Base-by-base conservation (phyloP, 1,284 basidiomycete species). In the Pterulicium gracile region DNA sequence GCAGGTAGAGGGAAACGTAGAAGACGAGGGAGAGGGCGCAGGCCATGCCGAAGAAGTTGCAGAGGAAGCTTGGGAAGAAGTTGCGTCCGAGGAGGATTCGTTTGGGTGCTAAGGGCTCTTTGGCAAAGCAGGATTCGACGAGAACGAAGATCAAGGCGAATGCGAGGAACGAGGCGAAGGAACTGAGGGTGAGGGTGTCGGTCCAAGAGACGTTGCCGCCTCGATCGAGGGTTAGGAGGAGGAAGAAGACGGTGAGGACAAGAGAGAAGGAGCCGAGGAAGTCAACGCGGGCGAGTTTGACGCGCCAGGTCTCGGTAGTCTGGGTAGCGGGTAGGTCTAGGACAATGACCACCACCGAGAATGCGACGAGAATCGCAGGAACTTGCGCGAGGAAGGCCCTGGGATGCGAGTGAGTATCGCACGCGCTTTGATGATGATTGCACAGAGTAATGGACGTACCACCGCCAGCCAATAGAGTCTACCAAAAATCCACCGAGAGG, bases 381-480 rank as follows among this genome's bases (percentile, higher is more conserved):
- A 75, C 70, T 64, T 81, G 78, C 2, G 77, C 52, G 4, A 77
- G 59, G 63, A 81, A 81, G 0, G 73, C 67, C 75, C 73, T 76
- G 47, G 7, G 35, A 20, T 39, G 17, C 45, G 19, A n/a, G 17
- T 35, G 27, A 23, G 21, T 40, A 19, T 21, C 34, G 36, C 22
- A 17, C 15, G n/a, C n/a, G n/a, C n/a, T n/a, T n/a, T n/a, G n/a
- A 19, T 36, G n/a, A n/a, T 27, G 20, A 15, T 23, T 10, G 14
- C 10, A 22, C 13, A 35, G 7, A 43, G 4, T 21, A 24, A 35
- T 18, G 13, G n/a, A 52, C 57, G 19, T 49, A 74, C 77, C 77
- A 79, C 58, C 78, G 61, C 79, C 79, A 81, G n/a, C 77, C 77
- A 40, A 79, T 72, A 3, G 62, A 73, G 52, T 80, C 78, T 2